Percentiles rank a stretch among this genome's conserved stretches.
phyloP scores from a whole-genome alignment of 148 eudicot genomes.

The Chenopodium album region DNA sequence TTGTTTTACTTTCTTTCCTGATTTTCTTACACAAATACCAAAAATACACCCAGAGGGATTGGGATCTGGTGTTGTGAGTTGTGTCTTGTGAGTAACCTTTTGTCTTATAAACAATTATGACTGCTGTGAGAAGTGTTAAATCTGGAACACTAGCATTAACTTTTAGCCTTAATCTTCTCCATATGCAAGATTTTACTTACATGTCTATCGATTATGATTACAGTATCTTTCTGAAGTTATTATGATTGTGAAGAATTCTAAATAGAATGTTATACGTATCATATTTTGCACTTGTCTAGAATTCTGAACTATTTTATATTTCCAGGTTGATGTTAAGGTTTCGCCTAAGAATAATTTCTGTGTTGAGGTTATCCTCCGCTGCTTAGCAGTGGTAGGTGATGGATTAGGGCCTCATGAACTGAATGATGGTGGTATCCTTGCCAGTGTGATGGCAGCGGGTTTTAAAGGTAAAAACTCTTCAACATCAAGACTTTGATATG shows the following conservation, averaged over 20 bases:
- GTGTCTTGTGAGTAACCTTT: no score
- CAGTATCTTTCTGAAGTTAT: background rate
- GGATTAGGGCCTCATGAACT: slow-evolving; percentile 81
- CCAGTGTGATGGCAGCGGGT: slow-evolving; percentile 78
- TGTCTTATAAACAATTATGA: no score
- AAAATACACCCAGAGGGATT: no score
- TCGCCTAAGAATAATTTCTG: slow-evolving; percentile 53
- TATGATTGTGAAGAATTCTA: background rate
- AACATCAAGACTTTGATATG: background rate
- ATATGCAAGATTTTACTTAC: no score
- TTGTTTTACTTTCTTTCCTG: no score
- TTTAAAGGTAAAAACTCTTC: slow-evolving; percentile 61
- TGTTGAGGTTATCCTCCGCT: slow-evolving; percentile 76
- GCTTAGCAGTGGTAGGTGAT: slow-evolving; percentile 74
- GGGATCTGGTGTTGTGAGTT: no score
- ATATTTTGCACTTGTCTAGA: background rate
- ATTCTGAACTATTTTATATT: slow-evolving; percentile 12
- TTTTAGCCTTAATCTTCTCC: no score
- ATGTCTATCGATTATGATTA: background rate
- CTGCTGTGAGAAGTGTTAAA: no score
- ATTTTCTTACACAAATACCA: no score
- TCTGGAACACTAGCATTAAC: no score
- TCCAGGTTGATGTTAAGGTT: slow-evolving; percentile 66
- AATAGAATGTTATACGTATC: background rate
- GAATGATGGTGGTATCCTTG: slow-evolving; percentile 88